Evolutionary conservation across 2,329 filamentous ascomycete species (phyloP).

Genomic region (Byssochlamys sp.): DNA sequence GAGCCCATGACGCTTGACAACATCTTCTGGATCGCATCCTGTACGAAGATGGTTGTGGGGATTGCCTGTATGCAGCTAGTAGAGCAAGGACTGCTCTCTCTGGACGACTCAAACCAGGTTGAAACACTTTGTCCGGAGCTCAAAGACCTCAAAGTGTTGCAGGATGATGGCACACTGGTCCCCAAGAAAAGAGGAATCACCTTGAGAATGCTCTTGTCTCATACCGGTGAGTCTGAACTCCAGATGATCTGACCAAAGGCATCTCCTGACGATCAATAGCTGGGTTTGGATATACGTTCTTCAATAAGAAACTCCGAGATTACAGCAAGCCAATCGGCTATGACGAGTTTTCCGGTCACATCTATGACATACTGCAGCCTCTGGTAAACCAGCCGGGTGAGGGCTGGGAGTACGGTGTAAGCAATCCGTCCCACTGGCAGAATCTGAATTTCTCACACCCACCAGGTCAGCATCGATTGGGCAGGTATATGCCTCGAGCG

Average conservation of each 20-base stretch:
- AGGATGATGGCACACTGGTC: conserved; percentile 23
- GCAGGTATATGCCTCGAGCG: conserved; percentile 44
- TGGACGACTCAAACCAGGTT: conserved; percentile 34
- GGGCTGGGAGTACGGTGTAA: conserved; percentile 51
- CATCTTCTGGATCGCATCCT: conserved; percentile 50
- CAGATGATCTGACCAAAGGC: not conserved
- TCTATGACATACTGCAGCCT: conserved; percentile 44
- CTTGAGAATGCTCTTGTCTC: conserved; percentile 48
- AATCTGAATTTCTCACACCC: not conserved
- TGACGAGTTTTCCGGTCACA: conserved; percentile 50
- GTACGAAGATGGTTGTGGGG: conserved; percentile 38
- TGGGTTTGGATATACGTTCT: conserved; percentile 51
- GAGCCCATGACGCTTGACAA: conserved; percentile 52
- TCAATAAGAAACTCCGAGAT: conserved; percentile 41
- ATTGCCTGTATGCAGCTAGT: conserved; percentile 42
- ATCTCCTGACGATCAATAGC: conserved; percentile 23
- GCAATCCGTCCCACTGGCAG: conserved; percentile 11
- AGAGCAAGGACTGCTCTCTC: conserved; percentile 31
- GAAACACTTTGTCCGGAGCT: conserved; percentile 37
- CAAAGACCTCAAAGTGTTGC: conserved; percentile 32
- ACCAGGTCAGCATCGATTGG: conserved; percentile 46
- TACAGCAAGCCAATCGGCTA: conserved; percentile 42
- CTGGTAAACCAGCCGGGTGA: conserved; percentile 55
- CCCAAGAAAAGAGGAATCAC: conserved; percentile 45
- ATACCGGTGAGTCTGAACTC: conserved; percentile 28